These are phyloP conservation scores for Microbotryum lychnidis-dioicae DNA, from an alignment of 1,284 basidiomycete genomes.

Conservation along the genomic window DNA sequence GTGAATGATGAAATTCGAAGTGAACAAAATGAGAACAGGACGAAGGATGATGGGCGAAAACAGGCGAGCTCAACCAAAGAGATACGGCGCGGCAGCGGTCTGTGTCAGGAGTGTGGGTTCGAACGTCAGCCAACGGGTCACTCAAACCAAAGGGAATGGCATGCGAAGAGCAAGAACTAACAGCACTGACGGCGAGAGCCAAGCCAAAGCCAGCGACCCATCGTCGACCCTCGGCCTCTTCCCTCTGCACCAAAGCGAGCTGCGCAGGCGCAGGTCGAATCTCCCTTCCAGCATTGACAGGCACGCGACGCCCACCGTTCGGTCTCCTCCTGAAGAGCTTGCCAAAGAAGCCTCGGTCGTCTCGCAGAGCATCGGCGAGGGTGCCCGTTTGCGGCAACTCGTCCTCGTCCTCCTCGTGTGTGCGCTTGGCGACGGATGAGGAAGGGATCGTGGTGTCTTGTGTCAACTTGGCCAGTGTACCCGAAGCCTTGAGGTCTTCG, in stretches of 20 bases:
- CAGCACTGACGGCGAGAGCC: slow-evolving; percentile 27
- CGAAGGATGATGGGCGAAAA: neutral
- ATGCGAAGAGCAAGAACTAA: too few species aligned
- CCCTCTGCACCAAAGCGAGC: slow-evolving; percentile 10
- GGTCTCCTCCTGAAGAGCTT: slow-evolving; percentile 25
- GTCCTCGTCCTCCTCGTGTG: slow-evolving; percentile 25
- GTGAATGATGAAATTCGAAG: too few species aligned
- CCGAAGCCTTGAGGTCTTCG: slow-evolving; percentile 27
- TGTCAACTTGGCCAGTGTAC: slow-evolving; percentile 20
- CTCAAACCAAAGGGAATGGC: too few species aligned
- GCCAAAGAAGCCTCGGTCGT: slow-evolving; percentile 28
- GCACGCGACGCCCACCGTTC: slow-evolving; percentile 12
- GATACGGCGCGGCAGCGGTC: slow-evolving; percentile 30
- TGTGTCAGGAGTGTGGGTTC: too few species aligned
- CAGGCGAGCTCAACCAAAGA: slow-evolving; percentile 18
- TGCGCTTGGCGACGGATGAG: slow-evolving; percentile 16
- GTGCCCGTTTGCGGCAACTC: slow-evolving; percentile 8
- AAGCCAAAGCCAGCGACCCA: slow-evolving; percentile 29
- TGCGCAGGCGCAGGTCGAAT: neutral
- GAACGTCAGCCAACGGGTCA: too few species aligned
- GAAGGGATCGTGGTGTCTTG: slow-evolving; percentile 13
- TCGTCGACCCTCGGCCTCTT: slow-evolving; percentile 16
- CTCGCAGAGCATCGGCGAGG: slow-evolving; percentile 19
- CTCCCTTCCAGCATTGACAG: slow-evolving; percentile 15
- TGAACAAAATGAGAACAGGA: too few species aligned